phyloP scores from a whole-genome alignment of 257 asterid genomes.

The Avicennia marina region DNA sequence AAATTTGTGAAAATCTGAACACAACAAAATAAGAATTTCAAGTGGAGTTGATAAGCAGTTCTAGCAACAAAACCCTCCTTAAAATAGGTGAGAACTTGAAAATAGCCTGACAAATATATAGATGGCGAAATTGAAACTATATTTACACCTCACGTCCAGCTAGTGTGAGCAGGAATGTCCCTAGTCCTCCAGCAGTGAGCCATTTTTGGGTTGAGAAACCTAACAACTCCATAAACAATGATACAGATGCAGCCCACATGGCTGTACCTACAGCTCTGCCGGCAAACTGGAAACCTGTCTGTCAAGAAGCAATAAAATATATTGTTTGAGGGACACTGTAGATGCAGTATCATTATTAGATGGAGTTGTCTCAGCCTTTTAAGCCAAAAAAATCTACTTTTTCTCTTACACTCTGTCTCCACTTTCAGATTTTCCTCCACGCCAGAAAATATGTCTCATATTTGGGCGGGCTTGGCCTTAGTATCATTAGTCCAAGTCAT shows the following conservation, averaged over 20 bases:
- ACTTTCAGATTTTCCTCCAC: conserved; percentile 2
- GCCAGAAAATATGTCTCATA: background rate
- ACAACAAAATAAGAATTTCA: conserved; percentile 9
- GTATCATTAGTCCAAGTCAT: too few species aligned
- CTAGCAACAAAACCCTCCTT: conserved; percentile 5
- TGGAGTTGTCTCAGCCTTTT: background rate
- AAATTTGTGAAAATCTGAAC: conserved; percentile 92
- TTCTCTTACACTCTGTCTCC: too few species aligned
- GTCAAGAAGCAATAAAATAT: conserved; percentile 31
- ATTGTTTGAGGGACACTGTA: too few species aligned
- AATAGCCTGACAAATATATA: conserved; percentile 7
- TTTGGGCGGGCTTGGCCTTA: too few species aligned
- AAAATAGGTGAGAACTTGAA: background rate
- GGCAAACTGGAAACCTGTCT: conserved; percentile 98
- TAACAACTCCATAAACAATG: conserved; percentile 94
- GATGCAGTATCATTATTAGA: conserved; percentile 4
- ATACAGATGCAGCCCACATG: conserved; percentile 94
- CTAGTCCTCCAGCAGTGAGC: conserved; percentile 99
- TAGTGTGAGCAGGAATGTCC: conserved; percentile 96
- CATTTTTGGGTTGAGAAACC: conserved; percentile 97
- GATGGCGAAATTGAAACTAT: background rate
- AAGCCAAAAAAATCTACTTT: background rate
- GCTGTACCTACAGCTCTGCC: conserved; percentile 89
- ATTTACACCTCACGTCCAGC: conserved; percentile 94
- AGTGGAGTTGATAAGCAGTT: conserved; percentile 5